A percentile compares a stretch with the other conserved stretches of the same genome.
Conservation (phyloP, 192 early-diverging fungal genomes). For the Chytriomyces confervae region DNA sequence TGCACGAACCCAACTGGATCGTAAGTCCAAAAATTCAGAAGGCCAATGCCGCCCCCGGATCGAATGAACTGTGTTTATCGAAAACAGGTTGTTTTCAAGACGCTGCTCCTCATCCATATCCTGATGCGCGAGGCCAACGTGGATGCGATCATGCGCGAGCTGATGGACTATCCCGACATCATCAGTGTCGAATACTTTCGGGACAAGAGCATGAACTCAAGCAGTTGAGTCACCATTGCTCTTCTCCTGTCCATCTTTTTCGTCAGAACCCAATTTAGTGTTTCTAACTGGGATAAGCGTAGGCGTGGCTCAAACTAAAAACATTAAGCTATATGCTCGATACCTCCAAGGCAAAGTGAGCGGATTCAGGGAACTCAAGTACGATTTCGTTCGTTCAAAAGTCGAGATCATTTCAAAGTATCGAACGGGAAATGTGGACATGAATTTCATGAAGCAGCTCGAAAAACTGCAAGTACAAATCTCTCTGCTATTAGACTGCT, state of each 20-base stretch:
- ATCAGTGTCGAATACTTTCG: conserved; percentile 57
- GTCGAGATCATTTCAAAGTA: conserved; percentile 58
- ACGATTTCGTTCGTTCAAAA: conserved; percentile 67
- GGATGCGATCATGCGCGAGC: conserved; percentile 62
- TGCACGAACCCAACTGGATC: conserved; percentile 68
- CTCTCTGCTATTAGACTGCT: conserved; percentile 68
- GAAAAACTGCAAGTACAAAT: conserved; percentile 73
- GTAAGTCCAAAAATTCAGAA: conserved; percentile 41
- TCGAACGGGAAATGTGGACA: conserved; percentile 58
- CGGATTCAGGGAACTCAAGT: conserved; percentile 65
- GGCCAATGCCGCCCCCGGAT: background rate
- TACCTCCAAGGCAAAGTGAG: conserved; percentile 76
- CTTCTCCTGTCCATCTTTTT: background rate
- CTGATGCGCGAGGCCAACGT: conserved; percentile 73
- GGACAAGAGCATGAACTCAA: conserved; percentile 53
- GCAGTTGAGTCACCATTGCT: conserved; percentile 18
- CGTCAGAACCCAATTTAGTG: background rate
- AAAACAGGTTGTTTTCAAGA: conserved; percentile 73
- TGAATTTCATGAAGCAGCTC: conserved; percentile 68
- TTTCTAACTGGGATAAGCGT: background rate
- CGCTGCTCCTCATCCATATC: conserved; percentile 73
- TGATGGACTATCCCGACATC: conserved; percentile 55
- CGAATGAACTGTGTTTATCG: background rate
- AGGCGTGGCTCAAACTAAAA: conserved; percentile 56
- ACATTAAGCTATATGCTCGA: conserved; percentile 69